Evolutionary conservation across 169 alveolate species (phyloP).

Genomic region (Plasmodium ovale): DNA sequence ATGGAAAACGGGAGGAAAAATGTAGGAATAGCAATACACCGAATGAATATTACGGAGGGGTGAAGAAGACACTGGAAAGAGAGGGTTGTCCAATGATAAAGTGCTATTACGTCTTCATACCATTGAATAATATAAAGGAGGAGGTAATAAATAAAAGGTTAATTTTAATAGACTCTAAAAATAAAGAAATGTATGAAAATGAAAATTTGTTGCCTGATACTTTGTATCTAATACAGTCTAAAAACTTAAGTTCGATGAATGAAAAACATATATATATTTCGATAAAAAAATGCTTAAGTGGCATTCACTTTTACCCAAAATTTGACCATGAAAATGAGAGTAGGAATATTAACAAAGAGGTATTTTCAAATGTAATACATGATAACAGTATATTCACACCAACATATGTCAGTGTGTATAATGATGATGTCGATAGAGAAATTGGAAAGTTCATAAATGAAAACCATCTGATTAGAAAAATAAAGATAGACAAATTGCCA

Average conservation of each 20-base stretch:
- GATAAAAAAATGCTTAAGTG: constrained; percentile 26
- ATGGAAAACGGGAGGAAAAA: not conserved
- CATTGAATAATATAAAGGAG: constrained; percentile 19
- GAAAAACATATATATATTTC: constrained; percentile 60
- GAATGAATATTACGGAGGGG: not conserved
- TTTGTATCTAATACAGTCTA: constrained; percentile 34
- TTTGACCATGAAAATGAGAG: not conserved
- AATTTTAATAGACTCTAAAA: constrained; percentile 27
- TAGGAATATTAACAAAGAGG: not conserved
- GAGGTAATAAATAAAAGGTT: constrained; percentile 39
- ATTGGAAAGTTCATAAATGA: constrained; percentile 37
- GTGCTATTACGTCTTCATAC: constrained; percentile 45
- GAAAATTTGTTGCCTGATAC: constrained; percentile 60
- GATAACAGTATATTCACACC: constrained; percentile 17
- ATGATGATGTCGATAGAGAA: constrained; percentile 44
- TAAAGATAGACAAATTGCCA: constrained; percentile 18
- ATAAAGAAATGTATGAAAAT: constrained; percentile 38
- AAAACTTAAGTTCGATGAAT: constrained; percentile 6
- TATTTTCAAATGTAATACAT: not conserved
- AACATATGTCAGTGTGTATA: constrained; percentile 37
- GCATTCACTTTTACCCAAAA: constrained; percentile 43
- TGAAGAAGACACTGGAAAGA: not conserved
- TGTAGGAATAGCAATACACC: not conserved
- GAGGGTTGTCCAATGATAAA: not conserved
- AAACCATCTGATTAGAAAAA: constrained; percentile 2